Percentiles rank a stretch among this genome's conserved stretches.
phyloP scores from a whole-genome alignment of 192 early-diverging fungal genomes.

The Linderina pennispora region DNA sequence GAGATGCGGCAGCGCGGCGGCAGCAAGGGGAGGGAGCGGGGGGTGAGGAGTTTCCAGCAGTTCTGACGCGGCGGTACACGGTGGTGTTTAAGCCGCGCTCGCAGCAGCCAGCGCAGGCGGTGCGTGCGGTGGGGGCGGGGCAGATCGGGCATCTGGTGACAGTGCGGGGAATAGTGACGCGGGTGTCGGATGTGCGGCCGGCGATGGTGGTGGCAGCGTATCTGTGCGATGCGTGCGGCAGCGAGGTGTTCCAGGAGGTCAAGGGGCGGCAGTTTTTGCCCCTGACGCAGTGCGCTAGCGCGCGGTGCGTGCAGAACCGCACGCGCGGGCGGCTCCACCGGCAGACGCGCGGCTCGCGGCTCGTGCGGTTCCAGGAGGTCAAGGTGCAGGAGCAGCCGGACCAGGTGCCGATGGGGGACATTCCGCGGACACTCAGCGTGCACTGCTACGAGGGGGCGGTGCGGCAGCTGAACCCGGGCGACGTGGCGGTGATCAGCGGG shows the following conservation, averaged over 20 bases:
- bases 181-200: conserved; percentile 91
- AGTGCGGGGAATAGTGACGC: conserved; percentile 88
- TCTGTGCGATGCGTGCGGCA: conserved; percentile 89
- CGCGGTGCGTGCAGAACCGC: conserved; percentile 73
- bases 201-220: conserved; percentile 82
- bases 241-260: conserved; percentile 95
- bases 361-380: conserved; percentile 94
- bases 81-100: conserved; percentile 74
- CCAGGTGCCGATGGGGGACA: conserved; percentile 98
- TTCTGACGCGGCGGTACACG: conserved; percentile 79
- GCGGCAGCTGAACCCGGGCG: conserved; percentile 81
- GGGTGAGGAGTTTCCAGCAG: conserved; percentile 63
- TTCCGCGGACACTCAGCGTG: conserved; percentile 93
- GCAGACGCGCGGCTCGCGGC: conserved; percentile 89
- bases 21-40: conserved; percentile 16
- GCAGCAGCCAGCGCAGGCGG: conserved; percentile 59
- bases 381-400: conserved; percentile 95
- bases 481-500: conserved; percentile 76
- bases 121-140: conserved; percentile 79
- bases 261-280: conserved; percentile 68
- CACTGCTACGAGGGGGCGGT: conserved; percentile 77
- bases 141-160: conserved; percentile 81
- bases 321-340: conserved; percentile 77
- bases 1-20: conserved; percentile 25
- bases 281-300: conserved; percentile 71